These are phyloP conservation scores for Paxillus ammoniavirescens DNA, from an alignment of 768 basidiomycete genomes.

Conservation along the genomic window DNA sequence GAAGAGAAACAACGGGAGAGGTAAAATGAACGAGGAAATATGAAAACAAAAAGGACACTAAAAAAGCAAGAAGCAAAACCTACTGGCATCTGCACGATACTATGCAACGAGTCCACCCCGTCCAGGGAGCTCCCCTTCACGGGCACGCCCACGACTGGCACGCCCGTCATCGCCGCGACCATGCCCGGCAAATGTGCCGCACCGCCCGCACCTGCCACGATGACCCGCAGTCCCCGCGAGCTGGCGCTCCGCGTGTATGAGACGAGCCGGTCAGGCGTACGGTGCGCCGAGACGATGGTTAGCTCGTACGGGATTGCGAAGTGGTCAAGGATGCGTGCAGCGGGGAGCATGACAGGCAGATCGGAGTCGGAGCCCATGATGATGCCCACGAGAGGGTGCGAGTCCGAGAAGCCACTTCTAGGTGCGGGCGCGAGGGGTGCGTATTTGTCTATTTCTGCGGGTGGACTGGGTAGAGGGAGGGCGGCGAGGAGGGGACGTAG, in stretches of 20 bases:
- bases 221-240: slow-evolving; percentile 60
- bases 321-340: slow-evolving; percentile 78
- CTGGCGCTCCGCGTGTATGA: slow-evolving; percentile 78
- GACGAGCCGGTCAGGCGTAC: slow-evolving; percentile 85
- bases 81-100: slow-evolving; percentile 99
- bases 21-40: slow-evolving; percentile 1
- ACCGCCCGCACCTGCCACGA: slow-evolving; percentile 97
- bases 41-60: neutral
- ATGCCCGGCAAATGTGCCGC: slow-evolving; percentile 98
- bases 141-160: slow-evolving; percentile 95
- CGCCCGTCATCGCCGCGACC: slow-evolving; percentile 90
- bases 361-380: slow-evolving; percentile 99
- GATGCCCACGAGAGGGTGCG: slow-evolving; percentile 79
- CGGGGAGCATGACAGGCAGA: slow-evolving; percentile 89
- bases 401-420: slow-evolving; percentile 55
- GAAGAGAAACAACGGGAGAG: neutral
- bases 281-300: slow-evolving; percentile 94
- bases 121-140: slow-evolving; percentile 93
- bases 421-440: slow-evolving; percentile 45
- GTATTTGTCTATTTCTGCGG: slow-evolving; percentile 51
- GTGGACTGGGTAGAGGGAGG: slow-evolving; percentile 42
- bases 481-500: slow-evolving; percentile 74
- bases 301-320: slow-evolving; percentile 89
- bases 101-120: slow-evolving; percentile 95
- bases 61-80: slow-evolving; percentile 30